Evolutionary conservation across 2,329 filamentous ascomycete genomes (phyloP), one percentile per base, ranked within the genome.

Genomic region (Calonectria leucothoes): DNA sequence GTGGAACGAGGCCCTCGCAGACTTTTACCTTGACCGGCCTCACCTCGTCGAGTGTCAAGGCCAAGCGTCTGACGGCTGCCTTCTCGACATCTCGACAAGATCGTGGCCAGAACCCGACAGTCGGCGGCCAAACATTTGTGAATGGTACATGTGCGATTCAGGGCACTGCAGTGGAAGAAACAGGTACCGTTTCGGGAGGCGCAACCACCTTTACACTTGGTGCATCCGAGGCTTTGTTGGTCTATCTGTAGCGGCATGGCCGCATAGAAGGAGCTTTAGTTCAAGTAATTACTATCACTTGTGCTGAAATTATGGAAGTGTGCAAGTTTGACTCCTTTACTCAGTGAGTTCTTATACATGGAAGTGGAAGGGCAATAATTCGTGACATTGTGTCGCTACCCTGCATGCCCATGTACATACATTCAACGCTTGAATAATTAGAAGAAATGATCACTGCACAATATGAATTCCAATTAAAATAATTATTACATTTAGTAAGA

Each of bases 11-110:
- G 31, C 74, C 78, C n/a, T 81, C 73, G n/a, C 82, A 87, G 73
- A 79, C 81, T 4, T 86, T 88, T 71, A 84, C 82, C 0, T 72
- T 89, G 20, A 84, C 83, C 0, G 88, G 88, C 0, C 74, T 89
- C 49, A 77, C 81, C 2, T 71, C 81, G 0, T 63, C 78, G 0
- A 84, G 68, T 10, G 82, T 88, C 6, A 83, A 78, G 20, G 85
- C 87, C 0, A 87, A 87, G 79, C 83, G 86, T n/a, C 33, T 77
- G 23, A 76, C 76, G 25, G 76, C 76, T 8, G 37, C 75, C 1
- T 70, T 52, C 49, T 35, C 76, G 0, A 78, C 75, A 6, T 77
- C 76, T 10, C 63, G 75, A 42, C 69, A 76, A 33, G 76, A 78
- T 20, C 55, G 66, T 7, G 76, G 76, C 6, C 49, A 70, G n/a